Evolutionary conservation across 441 rosid genomes (phyloP).

Genomic region (Bocquillonia castaneifolia): DNA sequence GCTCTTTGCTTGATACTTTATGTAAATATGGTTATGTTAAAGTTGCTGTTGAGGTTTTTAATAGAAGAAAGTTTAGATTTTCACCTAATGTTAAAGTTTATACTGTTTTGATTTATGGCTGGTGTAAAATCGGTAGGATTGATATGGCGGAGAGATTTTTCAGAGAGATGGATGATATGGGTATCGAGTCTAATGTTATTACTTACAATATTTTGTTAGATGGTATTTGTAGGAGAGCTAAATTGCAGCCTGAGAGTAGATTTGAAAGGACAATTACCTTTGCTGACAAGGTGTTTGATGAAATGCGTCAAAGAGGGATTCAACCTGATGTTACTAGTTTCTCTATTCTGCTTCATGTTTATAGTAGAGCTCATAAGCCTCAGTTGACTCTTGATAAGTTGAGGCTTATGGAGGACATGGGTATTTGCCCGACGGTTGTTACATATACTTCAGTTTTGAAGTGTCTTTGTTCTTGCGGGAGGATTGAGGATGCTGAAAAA

Average conservation of each 20-base stretch:
- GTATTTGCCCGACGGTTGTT: slow-evolving; percentile 53
- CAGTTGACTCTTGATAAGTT: slow-evolving; percentile 65
- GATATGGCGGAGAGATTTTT: slow-evolving; percentile 77
- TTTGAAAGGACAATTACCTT: slow-evolving; percentile 52
- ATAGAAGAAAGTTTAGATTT: slow-evolving; percentile 41
- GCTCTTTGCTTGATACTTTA: slow-evolving; percentile 60
- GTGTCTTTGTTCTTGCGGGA: slow-evolving; percentile 37
- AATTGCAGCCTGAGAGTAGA: slow-evolving; percentile 63
- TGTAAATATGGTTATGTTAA: slow-evolving; percentile 75
- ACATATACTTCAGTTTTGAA: slow-evolving; percentile 73
- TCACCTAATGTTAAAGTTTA: slow-evolving; percentile 44
- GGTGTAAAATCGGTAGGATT: slow-evolving; percentile 70
- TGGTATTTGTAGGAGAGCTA: slow-evolving; percentile 78
- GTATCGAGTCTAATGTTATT: slow-evolving; percentile 63
- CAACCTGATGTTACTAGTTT: slow-evolving; percentile 78
- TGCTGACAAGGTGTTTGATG: slow-evolving; percentile 77
- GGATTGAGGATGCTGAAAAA: slow-evolving; percentile 45
- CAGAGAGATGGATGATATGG: slow-evolving; percentile 55
- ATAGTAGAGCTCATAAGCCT: slow-evolving; percentile 79
- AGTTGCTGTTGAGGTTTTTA: slow-evolving; percentile 58
- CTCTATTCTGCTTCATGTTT: slow-evolving; percentile 71
- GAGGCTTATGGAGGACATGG: slow-evolving; percentile 58
- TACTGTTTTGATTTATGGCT: slow-evolving; percentile 64
- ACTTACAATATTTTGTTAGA: slow-evolving; percentile 67
- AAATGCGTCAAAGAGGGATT: slow-evolving; percentile 69